Evolutionary conservation across 1,139 yeast species (phyloP), one percentile per base, ranked within the genome.

Genomic region (Zhuliangozyma parablackwelliae): DNA sequence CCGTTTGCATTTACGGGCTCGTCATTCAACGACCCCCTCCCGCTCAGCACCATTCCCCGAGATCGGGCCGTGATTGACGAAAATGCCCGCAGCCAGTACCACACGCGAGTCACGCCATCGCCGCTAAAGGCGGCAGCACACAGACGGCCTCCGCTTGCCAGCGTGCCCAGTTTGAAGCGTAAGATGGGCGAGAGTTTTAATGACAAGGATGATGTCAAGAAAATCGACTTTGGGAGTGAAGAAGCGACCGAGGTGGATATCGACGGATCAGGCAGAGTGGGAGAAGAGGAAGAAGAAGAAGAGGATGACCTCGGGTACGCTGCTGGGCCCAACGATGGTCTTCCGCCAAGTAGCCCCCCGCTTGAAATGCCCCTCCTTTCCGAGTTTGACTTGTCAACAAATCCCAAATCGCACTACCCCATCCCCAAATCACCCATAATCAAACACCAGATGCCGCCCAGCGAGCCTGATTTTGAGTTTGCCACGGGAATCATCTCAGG

Each of bases 111-210:
- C 25, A 43, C 42, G n/a, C 11, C 7, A 6, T 47, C 34, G 34
- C 39, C 39, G 29, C 36, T 29, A 26, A 36, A 34, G 31, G 36
- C 39, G 21, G 40, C 33, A 12, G 26, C 37, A 3, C 29, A 32
- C 10, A 23, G 7, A 6, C 10, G 28, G 7, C 28, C 28, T 8
- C 10, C 7, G 5, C 7, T 11, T 8, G 12, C 12, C 3, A n/a
- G 7, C 7, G 28, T 26, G 7, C 75, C 75, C 6, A 57, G 61
- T 12, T 56, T 70, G 45, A 70, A 70, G 40, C 56, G 76, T 38
- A 64, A 67, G 38, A 63, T 65, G 69, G 75, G 75, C 0, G 72
- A 58, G 27, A 65, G 72, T 49, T 70, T 70, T 46, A 68, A 68
- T 36, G 75, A 70, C 37, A 67, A 67, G 36, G 74, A 68, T 46